A percentile compares a stretch with the other conserved stretches of the same genome.
Evolutionary conservation across 768 basidiomycete genomes (phyloP).

Genomic region (Mycena floridula): DNA sequence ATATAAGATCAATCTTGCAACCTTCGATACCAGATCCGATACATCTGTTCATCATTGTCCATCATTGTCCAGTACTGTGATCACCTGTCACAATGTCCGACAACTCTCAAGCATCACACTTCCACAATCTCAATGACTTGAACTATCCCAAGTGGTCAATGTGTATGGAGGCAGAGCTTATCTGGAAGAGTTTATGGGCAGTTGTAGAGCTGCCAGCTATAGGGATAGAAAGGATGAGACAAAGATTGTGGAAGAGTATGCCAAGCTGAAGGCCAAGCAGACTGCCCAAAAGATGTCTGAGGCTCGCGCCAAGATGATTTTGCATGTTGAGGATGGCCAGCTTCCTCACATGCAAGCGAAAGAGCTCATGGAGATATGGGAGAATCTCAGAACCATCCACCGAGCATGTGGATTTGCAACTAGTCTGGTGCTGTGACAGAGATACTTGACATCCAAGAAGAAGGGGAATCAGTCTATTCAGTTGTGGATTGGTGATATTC

Average conservation of each 20-base stretch:
- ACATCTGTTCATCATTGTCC: too few relatives aligned
- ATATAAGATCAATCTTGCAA: too few relatives aligned
- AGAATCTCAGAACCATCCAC: constrained; percentile 14
- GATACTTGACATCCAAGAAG: constrained; percentile 20
- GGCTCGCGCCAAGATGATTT: constrained; percentile 19
- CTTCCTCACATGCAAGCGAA: constrained; percentile 16
- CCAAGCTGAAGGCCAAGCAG: too few relatives aligned
- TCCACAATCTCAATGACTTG: constrained; percentile 14
- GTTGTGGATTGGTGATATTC: too few relatives aligned
- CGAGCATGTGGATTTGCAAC: constrained; percentile 18
- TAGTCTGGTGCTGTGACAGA: constrained; percentile 13
- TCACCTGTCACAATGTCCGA: not conserved
- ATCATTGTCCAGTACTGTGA: too few relatives aligned
- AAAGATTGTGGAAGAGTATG: not conserved
- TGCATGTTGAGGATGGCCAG: constrained; percentile 19
- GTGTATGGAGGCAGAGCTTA: constrained; percentile 17
- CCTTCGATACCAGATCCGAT: too few relatives aligned
- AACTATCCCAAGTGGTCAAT: constrained; percentile 20
- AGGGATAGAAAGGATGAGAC: not conserved
- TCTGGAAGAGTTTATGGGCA: constrained; percentile 7
- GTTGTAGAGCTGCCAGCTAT: constrained; percentile 7
- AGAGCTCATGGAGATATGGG: constrained; percentile 20
- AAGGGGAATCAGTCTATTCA: constrained; percentile 13
- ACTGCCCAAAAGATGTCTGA: constrained; percentile 17
- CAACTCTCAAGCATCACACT: not conserved